Conservation (phyloP, 192 early-diverging fungal species). For the Coemansia sp. region DNA sequence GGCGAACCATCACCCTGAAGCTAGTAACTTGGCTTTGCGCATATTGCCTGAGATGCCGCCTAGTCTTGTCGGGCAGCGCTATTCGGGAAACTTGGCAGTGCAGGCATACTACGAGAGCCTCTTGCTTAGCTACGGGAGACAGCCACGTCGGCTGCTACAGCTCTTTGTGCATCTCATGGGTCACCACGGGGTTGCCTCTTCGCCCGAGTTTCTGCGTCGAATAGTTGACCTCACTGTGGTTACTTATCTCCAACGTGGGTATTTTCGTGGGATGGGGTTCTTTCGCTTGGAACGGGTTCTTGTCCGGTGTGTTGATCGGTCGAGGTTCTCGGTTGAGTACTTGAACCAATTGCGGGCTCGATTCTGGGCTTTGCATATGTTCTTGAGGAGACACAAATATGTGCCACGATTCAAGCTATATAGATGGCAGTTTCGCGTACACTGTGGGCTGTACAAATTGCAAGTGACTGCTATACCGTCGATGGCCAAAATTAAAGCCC, state of each 20-base stretch:
- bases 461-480: constrained; percentile 25
- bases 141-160: constrained; percentile 10
- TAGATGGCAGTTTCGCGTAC: constrained; percentile 16
- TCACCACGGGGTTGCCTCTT: constrained; percentile 17
- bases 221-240: constrained; percentile 20
- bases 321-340: constrained; percentile 17
- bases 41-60: constrained; percentile 23
- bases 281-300: constrained; percentile 37
- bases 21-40: constrained; percentile 8
- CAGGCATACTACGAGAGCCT: constrained; percentile 39
- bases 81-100: not conserved
- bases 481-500: constrained; percentile 8
- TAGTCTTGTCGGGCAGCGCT: not conserved
- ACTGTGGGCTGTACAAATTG: constrained; percentile 3
- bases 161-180: constrained; percentile 28
- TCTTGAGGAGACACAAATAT: constrained; percentile 32
- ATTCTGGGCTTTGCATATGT: constrained; percentile 50
- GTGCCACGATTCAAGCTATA: constrained; percentile 25
- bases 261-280: constrained; percentile 30
- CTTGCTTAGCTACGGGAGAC: not conserved
- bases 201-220: constrained; percentile 8
- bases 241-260: constrained; percentile 14
- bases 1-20: constrained; percentile 1
- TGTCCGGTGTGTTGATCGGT: constrained; percentile 16
- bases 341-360: constrained; percentile 19